phyloP scores from a whole-genome alignment of 2,329 filamentous ascomycete genomes.

The Cercospora zeina region DNA sequence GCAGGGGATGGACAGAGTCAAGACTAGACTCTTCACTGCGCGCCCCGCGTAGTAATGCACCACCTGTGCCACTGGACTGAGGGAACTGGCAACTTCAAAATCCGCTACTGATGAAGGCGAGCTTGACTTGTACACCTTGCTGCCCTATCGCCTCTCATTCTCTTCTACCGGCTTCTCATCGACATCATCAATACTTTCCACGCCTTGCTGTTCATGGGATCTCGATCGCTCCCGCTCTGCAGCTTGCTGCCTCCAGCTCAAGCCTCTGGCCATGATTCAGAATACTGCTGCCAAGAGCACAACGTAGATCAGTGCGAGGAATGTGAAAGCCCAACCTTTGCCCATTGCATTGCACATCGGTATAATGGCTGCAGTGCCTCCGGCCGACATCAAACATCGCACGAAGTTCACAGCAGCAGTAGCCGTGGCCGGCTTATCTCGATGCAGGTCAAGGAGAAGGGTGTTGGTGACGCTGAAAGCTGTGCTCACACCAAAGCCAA shows the following conservation, averaged over 20 bases:
- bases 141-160: neutral
- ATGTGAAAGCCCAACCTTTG: slow-evolving; percentile 50
- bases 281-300: slow-evolving; percentile 28
- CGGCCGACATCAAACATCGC: slow-evolving; percentile 48
- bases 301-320: slow-evolving; percentile 36
- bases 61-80: neutral
- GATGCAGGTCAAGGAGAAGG: slow-evolving; percentile 49
- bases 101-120: neutral
- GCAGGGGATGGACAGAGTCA: slow-evolving; percentile 37
- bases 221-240: slow-evolving; percentile 20
- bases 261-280: slow-evolving; percentile 31
- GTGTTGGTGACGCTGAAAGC: slow-evolving; percentile 50
- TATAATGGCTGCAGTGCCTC: slow-evolving; percentile 43
- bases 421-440: slow-evolving; percentile 45
- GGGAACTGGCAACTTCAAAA: too few relatives aligned
- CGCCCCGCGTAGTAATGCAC: neutral
- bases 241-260: slow-evolving; percentile 30
- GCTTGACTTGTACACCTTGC: neutral
- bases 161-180: slow-evolving; percentile 14
- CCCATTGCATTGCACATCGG: slow-evolving; percentile 39
- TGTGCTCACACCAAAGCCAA: slow-evolving; percentile 38
- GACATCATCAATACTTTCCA: slow-evolving; percentile 5
- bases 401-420: slow-evolving; percentile 49
- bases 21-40: neutral
- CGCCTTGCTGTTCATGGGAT: slow-evolving; percentile 5